Evolutionary conservation across 2,329 filamentous ascomycete species (phyloP), one percentile per base, ranked within the genome.

Genomic region (Epicoccum sorghinum): DNA sequence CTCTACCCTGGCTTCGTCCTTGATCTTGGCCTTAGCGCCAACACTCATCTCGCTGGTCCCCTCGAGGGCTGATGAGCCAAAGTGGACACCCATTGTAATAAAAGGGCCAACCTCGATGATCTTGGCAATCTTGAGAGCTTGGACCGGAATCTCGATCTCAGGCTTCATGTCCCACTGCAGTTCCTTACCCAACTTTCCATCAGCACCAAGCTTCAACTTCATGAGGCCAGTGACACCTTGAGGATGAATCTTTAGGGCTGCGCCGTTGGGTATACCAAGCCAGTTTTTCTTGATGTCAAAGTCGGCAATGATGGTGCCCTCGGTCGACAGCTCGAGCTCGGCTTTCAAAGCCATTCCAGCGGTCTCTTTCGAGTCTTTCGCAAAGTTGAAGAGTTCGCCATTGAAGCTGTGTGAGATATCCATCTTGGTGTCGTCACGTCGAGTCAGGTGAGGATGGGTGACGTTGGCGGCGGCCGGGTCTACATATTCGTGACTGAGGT

Each of bases 71-170:
- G 52, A 55, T n/a, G 65, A 60, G 5, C 60, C 65, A 14, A 63
- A 48, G 33, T 67, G 62, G 24, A 66, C 51, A 14, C 65, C 63
- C 45, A 67, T 54, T 13, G 57, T 62, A 13, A 65, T 52, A 23
- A 62, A 65, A 0, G 65, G 65, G 4, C 65, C 65, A 33, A 67
- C 55, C 22, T 63, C 52, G 7, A 67, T 39, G 8, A 67, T 35
- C 3, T 47, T 47, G 23, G 43, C 47, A 30, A 67, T 65, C 29
- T 58, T 62, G 29, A 67, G 46, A 5, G 58, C 62, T n/a, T 46
- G 52, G 13, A 67, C 52, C 3, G 62, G 62, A 18, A 67, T 66
- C 27, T 62, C 61, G 18, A 67, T 63, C 32, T 64, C 55, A 24
- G 64, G 62, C 14, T 54, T 57, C 52, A 65, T 49, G 14, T 58